phyloP scores from a whole-genome alignment of 2,329 filamentous ascomycete species.

The Aspergillus sojae region DNA sequence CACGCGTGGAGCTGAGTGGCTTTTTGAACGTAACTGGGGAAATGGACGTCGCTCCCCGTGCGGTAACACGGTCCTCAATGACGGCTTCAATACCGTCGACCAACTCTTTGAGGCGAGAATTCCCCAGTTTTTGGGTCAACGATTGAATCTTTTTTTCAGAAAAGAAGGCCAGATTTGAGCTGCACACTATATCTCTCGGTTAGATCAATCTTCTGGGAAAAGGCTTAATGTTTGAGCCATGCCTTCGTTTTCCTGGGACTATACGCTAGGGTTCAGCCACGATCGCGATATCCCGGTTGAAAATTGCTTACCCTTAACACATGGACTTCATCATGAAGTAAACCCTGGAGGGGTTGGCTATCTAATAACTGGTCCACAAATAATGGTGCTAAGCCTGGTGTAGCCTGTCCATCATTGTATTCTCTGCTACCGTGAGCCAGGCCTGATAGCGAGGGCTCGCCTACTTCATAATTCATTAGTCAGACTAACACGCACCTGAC shows the following conservation, averaged over 20 bases:
- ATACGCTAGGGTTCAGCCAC: background rate
- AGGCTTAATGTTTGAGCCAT: background rate
- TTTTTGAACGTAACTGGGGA: slow-evolving; percentile 2
- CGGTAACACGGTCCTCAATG: background rate
- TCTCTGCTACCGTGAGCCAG: background rate
- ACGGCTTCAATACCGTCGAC: background rate
- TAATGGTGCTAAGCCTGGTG: background rate
- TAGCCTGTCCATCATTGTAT: background rate
- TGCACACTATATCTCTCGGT: background rate
- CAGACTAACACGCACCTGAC: background rate
- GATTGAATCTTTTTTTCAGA: background rate
- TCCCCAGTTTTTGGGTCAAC: background rate
- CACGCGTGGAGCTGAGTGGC: background rate
- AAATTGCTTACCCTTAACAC: background rate
- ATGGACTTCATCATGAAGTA: too few relatives aligned
- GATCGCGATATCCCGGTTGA: too few relatives aligned
- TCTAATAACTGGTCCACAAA: background rate
- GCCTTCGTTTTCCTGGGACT: background rate
- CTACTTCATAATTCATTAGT: background rate
- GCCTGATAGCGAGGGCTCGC: background rate
- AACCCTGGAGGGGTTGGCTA: background rate
- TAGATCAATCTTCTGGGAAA: background rate
- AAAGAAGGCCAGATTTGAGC: slow-evolving; percentile 1
- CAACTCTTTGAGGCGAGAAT: background rate
- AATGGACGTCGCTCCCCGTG: background rate